Conservation (phyloP, 768 basidiomycete species). For the Steccherinum ochraceum region DNA sequence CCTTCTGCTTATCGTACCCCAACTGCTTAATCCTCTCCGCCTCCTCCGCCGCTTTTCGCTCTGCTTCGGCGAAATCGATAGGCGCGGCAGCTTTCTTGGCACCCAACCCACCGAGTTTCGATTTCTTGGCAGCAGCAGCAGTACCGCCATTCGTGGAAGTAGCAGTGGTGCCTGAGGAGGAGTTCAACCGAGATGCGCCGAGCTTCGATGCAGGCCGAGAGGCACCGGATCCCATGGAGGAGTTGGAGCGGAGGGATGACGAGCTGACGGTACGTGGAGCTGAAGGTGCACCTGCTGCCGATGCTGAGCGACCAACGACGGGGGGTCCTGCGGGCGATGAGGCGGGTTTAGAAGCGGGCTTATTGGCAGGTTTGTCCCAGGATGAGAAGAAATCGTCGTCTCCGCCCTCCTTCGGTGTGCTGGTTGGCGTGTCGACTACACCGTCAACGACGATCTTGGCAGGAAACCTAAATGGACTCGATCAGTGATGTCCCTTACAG, state of each 20-base stretch:
- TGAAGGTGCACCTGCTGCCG: constrained; percentile 25
- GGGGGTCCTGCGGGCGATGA: constrained; percentile 48
- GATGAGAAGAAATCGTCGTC: constrained; percentile 93
- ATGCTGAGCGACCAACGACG: constrained; percentile 45
- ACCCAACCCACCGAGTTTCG: constrained; percentile 72
- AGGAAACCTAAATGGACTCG: constrained; percentile 53
- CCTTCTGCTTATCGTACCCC: constrained; percentile 82
- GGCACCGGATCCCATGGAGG: constrained; percentile 16
- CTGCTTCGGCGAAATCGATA: constrained; percentile 93
- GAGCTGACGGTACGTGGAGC: constrained; percentile 62
- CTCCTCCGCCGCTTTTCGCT: constrained; percentile 84
- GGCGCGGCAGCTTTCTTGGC: constrained; percentile 79
- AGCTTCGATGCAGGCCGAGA: constrained; percentile 29
- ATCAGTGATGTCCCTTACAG: neutral
- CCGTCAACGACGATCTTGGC: constrained; percentile 79
- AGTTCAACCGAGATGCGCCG: constrained; percentile 37
- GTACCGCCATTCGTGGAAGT: constrained; percentile 23
- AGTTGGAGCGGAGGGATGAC: constrained; percentile 46
- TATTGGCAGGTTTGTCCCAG: constrained; percentile 79
- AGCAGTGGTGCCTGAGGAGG: constrained; percentile 22
- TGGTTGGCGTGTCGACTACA: constrained; percentile 28
- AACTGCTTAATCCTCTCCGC: constrained; percentile 88
- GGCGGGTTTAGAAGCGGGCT: constrained; percentile 19
- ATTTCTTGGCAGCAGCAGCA: constrained; percentile 42
- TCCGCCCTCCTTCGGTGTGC: constrained; percentile 25